A percentile compares a stretch with the other conserved stretches of the same genome.
Conservation (phyloP, 345 rosid species). For the Eucalyptus sp. region DNA sequence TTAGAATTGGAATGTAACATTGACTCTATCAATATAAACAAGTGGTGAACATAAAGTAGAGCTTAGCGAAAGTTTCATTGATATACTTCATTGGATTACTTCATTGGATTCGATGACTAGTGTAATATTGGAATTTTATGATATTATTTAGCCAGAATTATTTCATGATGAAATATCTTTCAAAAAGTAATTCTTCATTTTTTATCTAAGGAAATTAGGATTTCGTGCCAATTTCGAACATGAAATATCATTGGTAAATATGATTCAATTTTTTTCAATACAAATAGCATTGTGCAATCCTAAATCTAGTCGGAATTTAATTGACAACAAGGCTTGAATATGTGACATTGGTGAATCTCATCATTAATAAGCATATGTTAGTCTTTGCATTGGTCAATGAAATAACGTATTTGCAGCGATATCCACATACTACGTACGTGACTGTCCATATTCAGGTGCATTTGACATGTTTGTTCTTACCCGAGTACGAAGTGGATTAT, state of each 20-base stretch:
- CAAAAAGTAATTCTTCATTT: background rate
- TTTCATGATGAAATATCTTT: too few species aligned
- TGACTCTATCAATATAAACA: background rate
- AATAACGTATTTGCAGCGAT: background rate
- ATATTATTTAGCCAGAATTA: too few species aligned
- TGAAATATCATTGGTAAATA: background rate
- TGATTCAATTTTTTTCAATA: background rate
- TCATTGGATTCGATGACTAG: background rate
- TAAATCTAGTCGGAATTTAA: too few species aligned
- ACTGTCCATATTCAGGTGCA: background rate
- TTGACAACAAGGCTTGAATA: background rate
- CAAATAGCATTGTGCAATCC: background rate
- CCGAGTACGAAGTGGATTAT: background rate
- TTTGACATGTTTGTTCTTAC: background rate
- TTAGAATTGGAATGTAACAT: background rate
- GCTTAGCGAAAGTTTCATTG: background rate
- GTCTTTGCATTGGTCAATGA: background rate
- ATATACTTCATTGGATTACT: background rate
- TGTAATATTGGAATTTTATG: too few species aligned
- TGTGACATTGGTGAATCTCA: background rate
- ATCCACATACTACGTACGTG: background rate
- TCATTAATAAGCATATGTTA: too few species aligned
- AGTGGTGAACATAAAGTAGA: background rate
- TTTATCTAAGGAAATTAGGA: background rate
- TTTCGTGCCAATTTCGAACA: fast-evolving